Conservation (phyloP, 2,329 filamentous ascomycete species). For the Macroventuria anomochaeta region DNA sequence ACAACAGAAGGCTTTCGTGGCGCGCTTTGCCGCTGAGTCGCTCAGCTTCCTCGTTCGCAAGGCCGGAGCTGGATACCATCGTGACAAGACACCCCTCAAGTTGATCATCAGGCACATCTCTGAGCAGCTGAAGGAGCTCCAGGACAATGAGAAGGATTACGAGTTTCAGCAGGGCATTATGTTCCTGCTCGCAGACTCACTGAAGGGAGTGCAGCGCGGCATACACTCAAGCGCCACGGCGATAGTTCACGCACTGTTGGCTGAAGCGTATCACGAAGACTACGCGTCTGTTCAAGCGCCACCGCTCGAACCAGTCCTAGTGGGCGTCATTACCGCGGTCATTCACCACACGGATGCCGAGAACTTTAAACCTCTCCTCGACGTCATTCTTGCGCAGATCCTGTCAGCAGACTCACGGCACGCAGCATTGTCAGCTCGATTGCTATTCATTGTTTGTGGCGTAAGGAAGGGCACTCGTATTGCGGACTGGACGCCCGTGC, state of each 20-base stretch:
- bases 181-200: slow-evolving; percentile 87
- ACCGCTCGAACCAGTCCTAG: slow-evolving; percentile 66
- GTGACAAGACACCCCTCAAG: slow-evolving; percentile 71
- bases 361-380: slow-evolving; percentile 73
- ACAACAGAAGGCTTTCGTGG: slow-evolving; percentile 83
- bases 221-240: slow-evolving; percentile 64
- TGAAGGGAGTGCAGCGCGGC: slow-evolving; percentile 65
- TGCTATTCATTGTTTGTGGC: slow-evolving; percentile 74
- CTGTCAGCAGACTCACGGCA: slow-evolving; percentile 54
- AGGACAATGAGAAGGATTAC: slow-evolving; percentile 63
- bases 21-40: slow-evolving; percentile 91
- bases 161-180: slow-evolving; percentile 88
- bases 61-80: slow-evolving; percentile 77
- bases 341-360: slow-evolving; percentile 81
- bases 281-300: slow-evolving; percentile 54
- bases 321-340: slow-evolving; percentile 78
- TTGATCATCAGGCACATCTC: slow-evolving; percentile 75
- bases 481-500: slow-evolving; percentile 70
- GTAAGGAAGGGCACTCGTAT: slow-evolving; percentile 84
- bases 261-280: slow-evolving; percentile 34
- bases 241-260: slow-evolving; percentile 60
- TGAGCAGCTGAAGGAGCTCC: slow-evolving; percentile 66
- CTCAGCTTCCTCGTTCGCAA: slow-evolving; percentile 94
- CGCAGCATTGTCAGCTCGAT: slow-evolving; percentile 42
- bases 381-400: slow-evolving; percentile 58